A percentile compares a stretch with the other conserved stretches of the same genome.
phyloP scores from a whole-genome alignment of 148 eudicot species.

The Persicaria tinctoria region DNA sequence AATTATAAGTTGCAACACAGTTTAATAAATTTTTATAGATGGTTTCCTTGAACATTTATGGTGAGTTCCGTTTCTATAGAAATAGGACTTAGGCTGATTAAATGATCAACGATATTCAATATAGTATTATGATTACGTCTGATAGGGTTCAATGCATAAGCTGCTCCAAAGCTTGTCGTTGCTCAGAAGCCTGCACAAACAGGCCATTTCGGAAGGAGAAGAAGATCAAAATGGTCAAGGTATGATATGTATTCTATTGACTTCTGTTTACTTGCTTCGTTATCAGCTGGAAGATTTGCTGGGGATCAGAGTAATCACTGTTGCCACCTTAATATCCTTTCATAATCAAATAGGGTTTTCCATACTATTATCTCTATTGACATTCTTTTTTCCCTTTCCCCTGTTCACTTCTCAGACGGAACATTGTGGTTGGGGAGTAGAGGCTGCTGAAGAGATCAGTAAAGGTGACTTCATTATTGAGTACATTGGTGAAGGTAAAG shows the following conservation, averaged over 20 bases:
- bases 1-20: neutral
- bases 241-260: slow-evolving; percentile 15
- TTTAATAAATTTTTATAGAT: neutral
- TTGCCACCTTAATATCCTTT: neutral
- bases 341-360: neutral
- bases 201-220: slow-evolving; percentile 84
- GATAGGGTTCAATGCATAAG: slow-evolving; percentile 87
- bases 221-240: slow-evolving; percentile 67
- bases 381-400: slow-evolving; percentile 7
- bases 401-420: slow-evolving; percentile 40
- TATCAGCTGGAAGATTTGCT: neutral
- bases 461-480: slow-evolving; percentile 66
- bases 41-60: slow-evolving; percentile 1
- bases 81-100: neutral
- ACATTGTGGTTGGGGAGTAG: slow-evolving; percentile 86
- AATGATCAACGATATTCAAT: neutral
- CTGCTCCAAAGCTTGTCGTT: slow-evolving; percentile 80
- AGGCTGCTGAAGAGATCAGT: slow-evolving; percentile 52
- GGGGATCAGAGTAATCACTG: neutral
- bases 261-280: neutral
- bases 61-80: neutral
- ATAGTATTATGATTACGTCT: neutral
- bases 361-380: slow-evolving; percentile 5
- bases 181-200: slow-evolving; percentile 77
- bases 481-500: slow-evolving; percentile 86